phyloP scores from a whole-genome alignment of 192 early-diverging fungal genomes.

The Phlyctochytrium planicorne region DNA sequence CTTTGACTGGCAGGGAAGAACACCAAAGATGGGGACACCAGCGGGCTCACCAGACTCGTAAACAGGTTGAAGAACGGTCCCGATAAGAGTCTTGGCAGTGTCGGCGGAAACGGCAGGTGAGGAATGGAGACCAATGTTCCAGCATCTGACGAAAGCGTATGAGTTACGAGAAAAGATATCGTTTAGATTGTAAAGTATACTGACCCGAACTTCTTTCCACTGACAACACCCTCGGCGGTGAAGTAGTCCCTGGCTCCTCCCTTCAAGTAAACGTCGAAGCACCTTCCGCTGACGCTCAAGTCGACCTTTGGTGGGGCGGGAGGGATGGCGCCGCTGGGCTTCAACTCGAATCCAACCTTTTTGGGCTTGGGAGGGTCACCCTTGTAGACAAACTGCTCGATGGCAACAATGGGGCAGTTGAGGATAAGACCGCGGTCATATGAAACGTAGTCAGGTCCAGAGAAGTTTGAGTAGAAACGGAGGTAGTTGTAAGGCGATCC shows the following conservation, averaged over 20 bases:
- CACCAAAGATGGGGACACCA: background rate
- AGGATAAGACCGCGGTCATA: background rate
- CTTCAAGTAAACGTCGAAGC: background rate
- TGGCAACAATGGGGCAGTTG: background rate
- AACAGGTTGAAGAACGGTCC: background rate
- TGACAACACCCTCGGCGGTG: background rate
- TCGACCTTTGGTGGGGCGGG: background rate
- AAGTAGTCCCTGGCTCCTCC: background rate
- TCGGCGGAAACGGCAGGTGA: background rate
- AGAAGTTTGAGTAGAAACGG: background rate
- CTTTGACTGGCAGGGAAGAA: background rate
- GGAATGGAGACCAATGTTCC: background rate
- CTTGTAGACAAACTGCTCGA: background rate
- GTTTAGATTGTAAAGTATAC: background rate
- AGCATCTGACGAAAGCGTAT: background rate
- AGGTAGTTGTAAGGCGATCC: background rate
- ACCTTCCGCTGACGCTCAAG: background rate
- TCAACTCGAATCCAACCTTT: background rate
- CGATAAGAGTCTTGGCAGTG: background rate
- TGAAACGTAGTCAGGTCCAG: background rate
- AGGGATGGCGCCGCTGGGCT: background rate
- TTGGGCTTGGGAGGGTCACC: background rate
- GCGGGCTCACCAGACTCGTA: background rate
- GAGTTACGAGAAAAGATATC: background rate
- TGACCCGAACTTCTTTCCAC: conserved; percentile 2